Percentiles rank a stretch among this genome's conserved stretches.
These are phyloP conservation scores for Penicillium robsamsonii DNA, from an alignment of 495 filamentous ascomycete genomes.

Conservation along the genomic window DNA sequence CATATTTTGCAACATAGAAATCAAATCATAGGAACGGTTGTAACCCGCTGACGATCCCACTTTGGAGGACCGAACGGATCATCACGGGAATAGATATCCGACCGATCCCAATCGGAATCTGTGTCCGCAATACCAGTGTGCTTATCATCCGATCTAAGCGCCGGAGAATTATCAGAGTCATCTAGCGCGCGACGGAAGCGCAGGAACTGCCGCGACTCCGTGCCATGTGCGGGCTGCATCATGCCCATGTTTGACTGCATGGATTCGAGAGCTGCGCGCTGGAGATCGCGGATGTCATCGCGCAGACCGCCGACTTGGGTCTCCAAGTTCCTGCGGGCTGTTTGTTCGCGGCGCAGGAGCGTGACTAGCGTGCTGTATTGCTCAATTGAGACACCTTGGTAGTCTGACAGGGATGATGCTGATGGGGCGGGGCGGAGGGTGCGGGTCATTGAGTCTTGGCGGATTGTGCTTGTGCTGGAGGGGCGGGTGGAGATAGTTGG, in stretches of 20 bases:
- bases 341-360: slow-evolving; percentile 56
- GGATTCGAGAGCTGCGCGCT: slow-evolving; percentile 34
- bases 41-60: slow-evolving; percentile 23
- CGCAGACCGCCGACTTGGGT: slow-evolving; percentile 50
- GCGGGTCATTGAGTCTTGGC: slow-evolving; percentile 31
- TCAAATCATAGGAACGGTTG: slow-evolving; percentile 27
- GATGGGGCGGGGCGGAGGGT: slow-evolving; percentile 35
- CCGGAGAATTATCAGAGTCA: slow-evolving; percentile 20
- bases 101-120: slow-evolving; percentile 24
- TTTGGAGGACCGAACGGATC: slow-evolving; percentile 25
- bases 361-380: slow-evolving; percentile 56
- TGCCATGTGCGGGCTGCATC: slow-evolving; percentile 38
- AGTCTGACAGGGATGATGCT: slow-evolving; percentile 32
- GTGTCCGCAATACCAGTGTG: slow-evolving; percentile 11
- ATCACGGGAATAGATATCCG: slow-evolving; percentile 12
- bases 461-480: slow-evolving; percentile 42
- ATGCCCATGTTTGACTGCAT: slow-evolving; percentile 27
- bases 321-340: slow-evolving; percentile 53
- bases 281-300: slow-evolving; percentile 48
- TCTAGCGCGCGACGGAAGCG: slow-evolving; percentile 29
- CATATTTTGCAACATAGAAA: not conserved
- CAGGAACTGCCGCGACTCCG: slow-evolving; percentile 38
- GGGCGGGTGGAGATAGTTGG: slow-evolving; percentile 25
- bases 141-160: slow-evolving; percentile 16
- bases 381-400: slow-evolving; percentile 49